A percentile compares a stretch with the other conserved stretches of the same genome.
Conservation (phyloP, 1,284 basidiomycete species). For the Irpex sp. region DNA sequence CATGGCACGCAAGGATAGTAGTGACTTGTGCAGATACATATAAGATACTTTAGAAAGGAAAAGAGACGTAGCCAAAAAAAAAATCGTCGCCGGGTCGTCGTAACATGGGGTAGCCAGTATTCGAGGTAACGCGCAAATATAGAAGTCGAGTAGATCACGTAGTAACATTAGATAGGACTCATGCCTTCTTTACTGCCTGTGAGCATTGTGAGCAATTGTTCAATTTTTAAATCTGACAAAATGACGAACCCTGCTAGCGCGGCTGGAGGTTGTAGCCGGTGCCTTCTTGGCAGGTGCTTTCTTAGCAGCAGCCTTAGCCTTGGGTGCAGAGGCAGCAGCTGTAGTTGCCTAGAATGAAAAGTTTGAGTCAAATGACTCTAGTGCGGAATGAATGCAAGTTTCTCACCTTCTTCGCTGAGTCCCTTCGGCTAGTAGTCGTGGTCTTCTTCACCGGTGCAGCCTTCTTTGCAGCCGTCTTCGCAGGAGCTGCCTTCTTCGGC, state of each 20-base stretch:
- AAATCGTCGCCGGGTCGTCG: neutral
- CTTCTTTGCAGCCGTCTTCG: slow-evolving; percentile 24
- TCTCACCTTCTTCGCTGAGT: slow-evolving; percentile 54
- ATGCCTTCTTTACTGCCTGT: slow-evolving; percentile 28
- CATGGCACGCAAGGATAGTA: neutral
- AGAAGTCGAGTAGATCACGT: neutral
- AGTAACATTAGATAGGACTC: slow-evolving; percentile 4
- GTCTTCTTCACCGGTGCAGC: slow-evolving; percentile 47
- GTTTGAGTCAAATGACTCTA: neutral
- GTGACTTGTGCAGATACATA: neutral
- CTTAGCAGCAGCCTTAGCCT: slow-evolving; percentile 36
- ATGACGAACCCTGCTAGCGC: slow-evolving; percentile 19
- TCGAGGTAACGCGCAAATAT: neutral
- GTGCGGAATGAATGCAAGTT: neutral
- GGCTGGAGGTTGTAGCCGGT: slow-evolving; percentile 12
- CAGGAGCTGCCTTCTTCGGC: slow-evolving; percentile 30
- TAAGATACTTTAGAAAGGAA: neutral
- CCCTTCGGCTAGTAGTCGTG: slow-evolving; percentile 42
- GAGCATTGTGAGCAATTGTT: neutral
- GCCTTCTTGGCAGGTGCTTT: slow-evolving; percentile 27
- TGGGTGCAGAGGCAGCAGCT: slow-evolving; percentile 36
- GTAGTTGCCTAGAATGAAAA: slow-evolving; percentile 40
- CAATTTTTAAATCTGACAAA: neutral
- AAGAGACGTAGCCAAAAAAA: neutral
- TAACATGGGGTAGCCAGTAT: neutral